Percentiles rank a stretch among this genome's conserved stretches.
These are phyloP conservation scores for Xylaria sp. DNA, from an alignment of 2,329 filamentous ascomycete genomes.

Conservation along the genomic window DNA sequence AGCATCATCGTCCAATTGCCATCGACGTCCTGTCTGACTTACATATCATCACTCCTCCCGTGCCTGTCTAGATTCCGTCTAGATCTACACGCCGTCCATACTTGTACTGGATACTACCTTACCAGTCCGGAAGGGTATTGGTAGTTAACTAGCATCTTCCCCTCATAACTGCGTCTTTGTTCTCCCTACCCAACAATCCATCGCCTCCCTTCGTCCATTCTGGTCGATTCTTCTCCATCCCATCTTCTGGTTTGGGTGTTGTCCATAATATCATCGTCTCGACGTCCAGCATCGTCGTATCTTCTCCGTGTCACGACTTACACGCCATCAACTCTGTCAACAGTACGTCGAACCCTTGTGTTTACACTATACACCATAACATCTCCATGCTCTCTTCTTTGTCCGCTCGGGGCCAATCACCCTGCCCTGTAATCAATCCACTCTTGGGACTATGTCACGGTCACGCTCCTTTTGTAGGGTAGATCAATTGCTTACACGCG, in stretches of 20 bases:
- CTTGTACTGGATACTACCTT: not conserved
- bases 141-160: conserved; percentile 15
- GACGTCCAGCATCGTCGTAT: not conserved
- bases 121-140: conserved; percentile 7
- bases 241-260: not conserved
- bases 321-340: conserved; percentile 2
- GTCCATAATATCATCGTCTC: conserved; percentile 4
- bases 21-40: conserved; percentile 11
- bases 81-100: not conserved
- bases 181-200: conserved; percentile 11
- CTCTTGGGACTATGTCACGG: not conserved
- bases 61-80: conserved; percentile 1
- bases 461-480: not conserved
- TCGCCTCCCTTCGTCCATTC: conserved; percentile 7
- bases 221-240: not conserved
- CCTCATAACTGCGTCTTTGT: conserved; percentile 18
- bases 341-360: conserved; percentile 6
- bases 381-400: not conserved
- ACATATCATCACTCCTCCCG: conserved; percentile 5
- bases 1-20: conserved; percentile 12
- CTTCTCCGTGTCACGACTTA: not conserved
- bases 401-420: not conserved
- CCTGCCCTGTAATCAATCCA: not conserved
- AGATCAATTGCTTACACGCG: conserved; percentile 6
- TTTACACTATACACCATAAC: not conserved